Conservation (phyloP, 208 protist species). For the Trypanosoma lewisi region DNA sequence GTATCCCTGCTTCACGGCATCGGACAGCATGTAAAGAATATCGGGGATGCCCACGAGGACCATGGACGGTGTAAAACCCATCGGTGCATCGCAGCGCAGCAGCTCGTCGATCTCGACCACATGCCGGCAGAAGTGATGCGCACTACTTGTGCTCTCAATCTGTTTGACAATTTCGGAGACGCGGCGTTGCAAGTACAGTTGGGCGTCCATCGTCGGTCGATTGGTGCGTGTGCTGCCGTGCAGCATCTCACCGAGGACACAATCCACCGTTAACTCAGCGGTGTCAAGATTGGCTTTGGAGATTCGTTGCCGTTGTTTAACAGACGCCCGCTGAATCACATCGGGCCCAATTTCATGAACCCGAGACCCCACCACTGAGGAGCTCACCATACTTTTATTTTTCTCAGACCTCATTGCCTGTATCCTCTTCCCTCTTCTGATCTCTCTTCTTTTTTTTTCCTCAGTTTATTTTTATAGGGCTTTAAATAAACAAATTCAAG, state of each 20-base stretch:
- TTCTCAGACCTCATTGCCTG: not conserved
- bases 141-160: constrained; percentile 31
- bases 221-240: not conserved
- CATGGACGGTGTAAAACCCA: constrained; percentile 64
- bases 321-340: not conserved
- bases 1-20: constrained; percentile 25
- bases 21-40: constrained; percentile 26
- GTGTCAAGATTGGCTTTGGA: not conserved
- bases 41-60: constrained; percentile 54
- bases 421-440: not conserved
- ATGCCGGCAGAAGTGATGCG: constrained; percentile 30
- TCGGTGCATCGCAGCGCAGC: constrained; percentile 44
- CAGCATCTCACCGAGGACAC: constrained; percentile 8
- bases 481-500: no score
- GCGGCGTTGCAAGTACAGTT: constrained; percentile 26
- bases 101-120: constrained; percentile 50
- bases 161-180: constrained; percentile 31
- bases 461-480: no score
- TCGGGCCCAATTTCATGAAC: not conserved
- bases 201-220: constrained; percentile 17
- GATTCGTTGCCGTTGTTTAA: not conserved
- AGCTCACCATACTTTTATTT: not conserved
- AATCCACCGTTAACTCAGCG: constrained; percentile 17
- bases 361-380: not conserved
- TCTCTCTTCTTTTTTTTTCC: not conserved